Evolutionary conservation across 1,139 yeast genomes (phyloP).

Genomic region (Geotrichum macrosporum): DNA sequence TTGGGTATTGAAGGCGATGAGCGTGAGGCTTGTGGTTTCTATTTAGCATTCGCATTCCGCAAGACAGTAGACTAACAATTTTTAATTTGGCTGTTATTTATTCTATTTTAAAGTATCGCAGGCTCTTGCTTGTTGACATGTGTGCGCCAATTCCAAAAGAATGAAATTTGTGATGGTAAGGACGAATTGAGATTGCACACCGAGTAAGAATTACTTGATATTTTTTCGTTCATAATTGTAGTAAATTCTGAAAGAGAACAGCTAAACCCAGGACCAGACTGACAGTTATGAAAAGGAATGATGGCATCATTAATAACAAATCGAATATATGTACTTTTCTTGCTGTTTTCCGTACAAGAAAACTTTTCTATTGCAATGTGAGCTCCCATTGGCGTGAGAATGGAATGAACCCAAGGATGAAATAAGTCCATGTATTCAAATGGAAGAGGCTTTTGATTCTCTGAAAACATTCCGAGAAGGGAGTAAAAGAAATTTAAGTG

Average conservation of each 20-base stretch:
- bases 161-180: conserved; percentile 22
- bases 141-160: conserved; percentile 24
- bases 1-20: conserved; percentile 88
- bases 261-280: conserved; percentile 48
- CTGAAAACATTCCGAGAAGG: conserved; percentile 46
- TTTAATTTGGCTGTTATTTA: neutral
- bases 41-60: conserved; percentile 74
- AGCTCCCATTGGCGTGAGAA: conserved; percentile 55
- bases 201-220: conserved; percentile 4
- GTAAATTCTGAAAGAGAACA: conserved; percentile 25
- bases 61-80: conserved; percentile 39
- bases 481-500: conserved; percentile 46
- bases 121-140: conserved; percentile 11
- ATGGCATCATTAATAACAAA: conserved; percentile 55
- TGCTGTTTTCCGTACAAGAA: conserved; percentile 36
- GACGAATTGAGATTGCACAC: conserved; percentile 8
- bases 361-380: conserved; percentile 49
- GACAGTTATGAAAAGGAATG: conserved; percentile 47
- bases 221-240: neutral
- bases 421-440: conserved; percentile 2
- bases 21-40: conserved; percentile 83
- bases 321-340: conserved; percentile 41
- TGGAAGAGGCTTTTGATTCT: conserved; percentile 38
- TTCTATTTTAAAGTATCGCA: conserved; percentile 9
- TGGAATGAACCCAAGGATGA: conserved; percentile 46